phyloP scores from a whole-genome alignment of 345 rosid genomes.

The Salix viminalis region DNA sequence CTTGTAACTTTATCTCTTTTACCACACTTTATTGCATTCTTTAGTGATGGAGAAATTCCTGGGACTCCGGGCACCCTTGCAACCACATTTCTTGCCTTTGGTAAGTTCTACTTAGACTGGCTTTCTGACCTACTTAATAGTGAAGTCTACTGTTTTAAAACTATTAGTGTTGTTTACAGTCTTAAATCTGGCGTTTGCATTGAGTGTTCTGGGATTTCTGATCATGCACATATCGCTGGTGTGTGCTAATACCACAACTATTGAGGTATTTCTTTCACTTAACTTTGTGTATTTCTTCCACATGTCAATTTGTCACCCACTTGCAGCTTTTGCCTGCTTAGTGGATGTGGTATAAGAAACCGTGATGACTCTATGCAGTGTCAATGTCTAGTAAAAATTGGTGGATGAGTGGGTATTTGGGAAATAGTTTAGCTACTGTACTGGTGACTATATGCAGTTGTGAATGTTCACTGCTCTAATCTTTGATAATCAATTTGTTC shows the following conservation, averaged over 20 bases:
- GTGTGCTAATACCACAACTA: constrained; percentile 84
- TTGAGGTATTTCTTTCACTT: constrained; percentile 55
- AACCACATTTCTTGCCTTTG: constrained; percentile 92
- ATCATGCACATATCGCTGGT: constrained; percentile 91
- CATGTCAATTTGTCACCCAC: background rate
- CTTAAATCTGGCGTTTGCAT: constrained; percentile 86
- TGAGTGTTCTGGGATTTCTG: constrained; percentile 89
- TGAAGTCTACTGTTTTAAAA: constrained; percentile 1
- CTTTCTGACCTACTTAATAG: background rate
- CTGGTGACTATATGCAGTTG: background rate
- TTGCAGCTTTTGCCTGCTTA: background rate
- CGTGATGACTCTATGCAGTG: background rate
- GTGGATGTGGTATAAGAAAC: background rate
- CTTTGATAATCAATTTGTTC: background rate
- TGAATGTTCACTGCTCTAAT: background rate
- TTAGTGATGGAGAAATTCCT: constrained; percentile 90
- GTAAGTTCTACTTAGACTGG: constrained; percentile 33
- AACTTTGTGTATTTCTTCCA: background rate
- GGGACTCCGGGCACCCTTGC: constrained; percentile 93
- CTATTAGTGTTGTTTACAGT: constrained; percentile 44
- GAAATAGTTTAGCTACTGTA: background rate
- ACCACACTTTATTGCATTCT: constrained; percentile 87
- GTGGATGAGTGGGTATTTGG: background rate
- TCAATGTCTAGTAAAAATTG: background rate
- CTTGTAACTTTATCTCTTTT: constrained; percentile 75